Evolutionary conservation across 257 asterid species (phyloP), one percentile per base, ranked within the genome.

Genomic region (Solanum raphanifolium): DNA sequence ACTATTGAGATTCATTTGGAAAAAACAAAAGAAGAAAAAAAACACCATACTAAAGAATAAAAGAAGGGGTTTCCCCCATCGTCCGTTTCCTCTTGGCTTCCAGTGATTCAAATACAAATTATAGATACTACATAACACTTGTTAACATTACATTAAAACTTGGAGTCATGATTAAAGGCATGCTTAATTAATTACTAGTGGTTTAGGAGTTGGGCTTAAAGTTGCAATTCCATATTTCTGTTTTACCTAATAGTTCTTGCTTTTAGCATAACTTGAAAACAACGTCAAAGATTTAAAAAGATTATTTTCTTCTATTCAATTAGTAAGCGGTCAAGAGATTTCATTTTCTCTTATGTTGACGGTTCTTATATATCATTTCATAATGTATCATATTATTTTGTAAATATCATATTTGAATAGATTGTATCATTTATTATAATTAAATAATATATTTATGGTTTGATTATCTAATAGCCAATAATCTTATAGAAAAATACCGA

Each of bases 201-300:
- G 84, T 66, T 72, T 74, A 6, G 69, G 78, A 84, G 83, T 90
- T 89, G 71, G 90, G 91, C 87, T 83, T 85, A 84, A 88, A 81
- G 91, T 85, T 35, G 34, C 60, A 75, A 27, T 52, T 36, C 25
- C 39, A 25, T 52, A 46, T 65, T 74, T 74, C 48, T 69, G 82
- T 78, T 71, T 85, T 41, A 87, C 38, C 7, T 38, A 8, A 35
- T n/a, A 25, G 5, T 20, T 65, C 41, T 82, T 18, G 12, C 13
- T 66, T 76, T 69, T 34, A 18, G 9, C 81, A 20, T 68, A 25
- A 68, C 35, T 27, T 13, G 38, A 31, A 29, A 69, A 69, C 76
- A 31, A 74, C 18, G 9, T 55, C 5, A 55, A 55, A 7, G 4
- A 55, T 55, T 7, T 18, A 8, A 55, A 48, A 48, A 48, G 10